phyloP scores from a whole-genome alignment of 176 grass and related monocot species.

The Zoysia pacifica region DNA sequence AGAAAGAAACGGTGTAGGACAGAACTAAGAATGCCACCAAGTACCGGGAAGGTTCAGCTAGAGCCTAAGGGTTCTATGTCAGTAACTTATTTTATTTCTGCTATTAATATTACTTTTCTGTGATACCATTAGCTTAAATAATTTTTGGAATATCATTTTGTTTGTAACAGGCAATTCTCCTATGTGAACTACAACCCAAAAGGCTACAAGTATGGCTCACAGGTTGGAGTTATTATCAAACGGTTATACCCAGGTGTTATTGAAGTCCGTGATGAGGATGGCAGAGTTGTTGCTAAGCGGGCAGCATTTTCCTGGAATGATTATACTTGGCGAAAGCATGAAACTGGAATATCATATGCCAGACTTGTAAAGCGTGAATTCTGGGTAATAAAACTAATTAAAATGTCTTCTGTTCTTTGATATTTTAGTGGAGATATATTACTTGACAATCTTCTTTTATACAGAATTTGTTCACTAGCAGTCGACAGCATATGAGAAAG shows the following conservation, averaged over 20 bases:
- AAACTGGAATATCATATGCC: neutral
- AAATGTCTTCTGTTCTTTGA: neutral
- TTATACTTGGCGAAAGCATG: neutral
- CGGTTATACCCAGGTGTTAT: too few species aligned
- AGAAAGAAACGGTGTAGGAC: neutral
- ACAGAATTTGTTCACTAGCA: neutral
- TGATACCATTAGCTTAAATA: neutral
- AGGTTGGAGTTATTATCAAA: too few species aligned
- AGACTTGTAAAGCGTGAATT: conserved; percentile 5
- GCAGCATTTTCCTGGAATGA: neutral
- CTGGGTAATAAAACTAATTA: conserved; percentile 1
- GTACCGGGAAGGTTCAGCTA: neutral
- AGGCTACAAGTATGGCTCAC: too few species aligned
- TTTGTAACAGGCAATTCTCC: neutral
- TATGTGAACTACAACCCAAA: neutral
- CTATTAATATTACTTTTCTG: neutral
- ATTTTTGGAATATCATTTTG: neutral
- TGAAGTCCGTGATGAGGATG: neutral
- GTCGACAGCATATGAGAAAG: neutral
- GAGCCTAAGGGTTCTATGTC: neutral
- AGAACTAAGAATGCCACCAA: neutral
- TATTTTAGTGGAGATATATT: neutral
- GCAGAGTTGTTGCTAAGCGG: neutral
- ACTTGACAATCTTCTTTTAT: neutral
- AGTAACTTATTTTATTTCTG: neutral